Evolutionary conservation across 2,329 filamentous ascomycete species (phyloP).

Genomic region (Colletotrichum agaves): DNA sequence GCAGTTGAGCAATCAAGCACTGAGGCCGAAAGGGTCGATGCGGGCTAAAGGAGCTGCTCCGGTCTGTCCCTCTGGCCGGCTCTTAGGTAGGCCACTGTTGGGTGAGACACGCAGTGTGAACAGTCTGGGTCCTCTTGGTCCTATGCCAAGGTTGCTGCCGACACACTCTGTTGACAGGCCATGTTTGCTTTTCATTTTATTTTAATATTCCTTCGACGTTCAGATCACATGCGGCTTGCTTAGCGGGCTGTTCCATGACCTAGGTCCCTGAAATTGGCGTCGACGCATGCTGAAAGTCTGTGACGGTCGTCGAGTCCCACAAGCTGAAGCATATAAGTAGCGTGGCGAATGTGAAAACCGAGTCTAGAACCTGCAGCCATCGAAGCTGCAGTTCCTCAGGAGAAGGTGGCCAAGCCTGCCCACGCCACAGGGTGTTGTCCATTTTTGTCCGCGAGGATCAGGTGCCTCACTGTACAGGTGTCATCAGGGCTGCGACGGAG

Average conservation of each 20-base stretch:
- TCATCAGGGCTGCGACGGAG: background rate
- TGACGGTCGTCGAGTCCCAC: background rate
- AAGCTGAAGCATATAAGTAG: background rate
- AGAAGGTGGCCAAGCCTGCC: background rate
- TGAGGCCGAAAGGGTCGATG: background rate
- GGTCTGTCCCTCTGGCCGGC: background rate
- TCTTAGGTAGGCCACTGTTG: background rate
- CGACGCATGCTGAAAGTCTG: background rate
- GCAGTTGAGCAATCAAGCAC: background rate
- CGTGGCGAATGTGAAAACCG: background rate
- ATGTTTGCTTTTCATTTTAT: background rate
- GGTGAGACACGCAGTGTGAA: background rate
- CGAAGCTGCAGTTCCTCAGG: background rate
- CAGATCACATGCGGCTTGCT: background rate
- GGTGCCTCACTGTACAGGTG: background rate
- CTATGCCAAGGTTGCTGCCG: background rate
- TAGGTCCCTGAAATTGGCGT: background rate
- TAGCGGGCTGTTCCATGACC: background rate
- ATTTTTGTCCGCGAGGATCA: background rate
- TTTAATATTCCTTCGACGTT: background rate
- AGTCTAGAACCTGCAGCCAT: background rate
- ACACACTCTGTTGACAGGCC: background rate
- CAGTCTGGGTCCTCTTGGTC: too few relatives aligned
- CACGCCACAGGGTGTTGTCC: background rate
- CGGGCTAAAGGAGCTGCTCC: conserved; percentile 4